Evolutionary conservation across 2,329 filamentous ascomycete species (phyloP), one percentile per base, ranked within the genome.

Genomic region (Elsinoe perseae): DNA sequence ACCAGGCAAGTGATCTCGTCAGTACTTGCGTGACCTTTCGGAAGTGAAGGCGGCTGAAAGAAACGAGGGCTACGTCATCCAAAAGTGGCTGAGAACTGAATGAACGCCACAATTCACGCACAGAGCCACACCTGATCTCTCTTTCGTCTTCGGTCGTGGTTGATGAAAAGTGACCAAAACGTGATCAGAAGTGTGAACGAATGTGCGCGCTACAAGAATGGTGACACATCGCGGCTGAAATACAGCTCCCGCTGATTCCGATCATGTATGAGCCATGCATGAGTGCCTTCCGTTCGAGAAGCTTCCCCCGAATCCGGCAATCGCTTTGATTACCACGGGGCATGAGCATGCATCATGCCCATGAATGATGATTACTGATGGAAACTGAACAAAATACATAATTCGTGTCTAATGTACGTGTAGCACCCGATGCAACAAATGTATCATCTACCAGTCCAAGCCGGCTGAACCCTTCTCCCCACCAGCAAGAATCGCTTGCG

Each of bases 401-500:
- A 52, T 23, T 38, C 48, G 38, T 52, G 30, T 30, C 21, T 50
- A 52, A 36, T 36, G 12, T 52, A n/a, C 48, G 16, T 52, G 32
- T 20, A 4, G 44, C 40, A 8, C 6, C 10, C 14, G 12, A 44
- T 44, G 20, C 20, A 21, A n/a, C 25, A 44, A 14, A 18, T 27
- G 40, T 44, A 27, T 27, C 32, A 14, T 48, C 53, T 61, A 75
- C 75, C 75, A 77, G 57, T 77, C 75, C 64, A 77, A 63, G 0
- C 73, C 72, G 3, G 66, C 69, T 36, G 66, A 65, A 1, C 70
- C 73, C 25, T 44, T 38, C 64, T 76, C 75, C 0, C 73, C 74
- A 38, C 75, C 75, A 40, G 73, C 72, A 36, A 77, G 64, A 57
- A 77, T 77, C 59, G 66, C 66, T 20, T 64, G 65, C 20, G 73